Conservation (phyloP, 2,329 filamentous ascomycete genomes). For the Xylariomycetidae sp. region DNA sequence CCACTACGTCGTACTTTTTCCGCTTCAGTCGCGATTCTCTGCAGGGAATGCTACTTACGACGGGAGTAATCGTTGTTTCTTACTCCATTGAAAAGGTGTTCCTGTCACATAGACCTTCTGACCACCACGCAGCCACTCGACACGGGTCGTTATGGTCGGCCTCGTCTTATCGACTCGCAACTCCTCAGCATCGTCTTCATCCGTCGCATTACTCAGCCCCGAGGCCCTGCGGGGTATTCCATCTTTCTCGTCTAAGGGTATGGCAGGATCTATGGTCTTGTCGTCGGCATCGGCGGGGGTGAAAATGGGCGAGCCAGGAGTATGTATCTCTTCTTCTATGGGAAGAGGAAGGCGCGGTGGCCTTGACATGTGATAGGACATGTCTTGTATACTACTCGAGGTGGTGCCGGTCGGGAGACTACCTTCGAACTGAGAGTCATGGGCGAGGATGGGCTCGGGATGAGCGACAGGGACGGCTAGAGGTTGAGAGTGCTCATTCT, state of each 20-base stretch:
- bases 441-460: conserved; percentile 24
- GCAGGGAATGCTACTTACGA: conserved; percentile 58
- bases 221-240: conserved; percentile 52
- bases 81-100: conserved; percentile 96
- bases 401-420: conserved; percentile 41
- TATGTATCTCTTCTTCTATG: conserved; percentile 87
- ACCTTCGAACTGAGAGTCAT: conserved; percentile 32
- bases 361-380: conserved; percentile 57
- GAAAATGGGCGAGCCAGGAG: conserved; percentile 85
- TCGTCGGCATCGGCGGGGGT: conserved; percentile 58
- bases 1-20: no score
- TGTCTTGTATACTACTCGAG: conserved; percentile 57
- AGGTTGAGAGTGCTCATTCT: conserved; percentile 47
- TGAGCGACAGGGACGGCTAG: conserved; percentile 49
- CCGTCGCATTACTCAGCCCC: conserved; percentile 58
- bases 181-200: conserved; percentile 76
- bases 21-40: not conserved
- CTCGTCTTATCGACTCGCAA: conserved; percentile 69
- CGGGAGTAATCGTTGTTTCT: conserved; percentile 81
- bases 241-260: conserved; percentile 43
- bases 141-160: conserved; percentile 74
- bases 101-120: conserved; percentile 95
- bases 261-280: conserved; percentile 46
- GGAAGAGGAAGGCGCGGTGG: conserved; percentile 87
- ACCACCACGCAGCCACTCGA: conserved; percentile 80